Evolutionary conservation across 306 rosid species (phyloP).

Genomic region (Sindora glabra): DNA sequence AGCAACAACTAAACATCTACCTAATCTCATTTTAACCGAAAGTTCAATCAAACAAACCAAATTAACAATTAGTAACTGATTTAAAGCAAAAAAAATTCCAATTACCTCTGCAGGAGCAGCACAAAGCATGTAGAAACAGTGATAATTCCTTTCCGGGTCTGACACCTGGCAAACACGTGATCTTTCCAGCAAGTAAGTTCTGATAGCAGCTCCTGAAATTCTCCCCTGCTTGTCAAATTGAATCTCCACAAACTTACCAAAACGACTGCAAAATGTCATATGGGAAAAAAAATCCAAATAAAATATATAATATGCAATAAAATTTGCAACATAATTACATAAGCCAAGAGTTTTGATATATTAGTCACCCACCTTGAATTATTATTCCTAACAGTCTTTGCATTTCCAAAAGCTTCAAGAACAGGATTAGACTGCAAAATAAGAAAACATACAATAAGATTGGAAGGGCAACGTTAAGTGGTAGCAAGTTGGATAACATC

Average conservation of each 20-base stretch:
- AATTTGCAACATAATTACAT: constrained; percentile 1
- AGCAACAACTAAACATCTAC: not conserved
- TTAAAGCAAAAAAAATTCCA: constrained; percentile 10
- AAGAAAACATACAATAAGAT: constrained; percentile 6
- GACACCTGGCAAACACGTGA: constrained; percentile 99
- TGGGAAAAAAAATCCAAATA: constrained; percentile 8
- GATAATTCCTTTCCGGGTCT: constrained; percentile 96
- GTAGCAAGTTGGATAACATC: not conserved
- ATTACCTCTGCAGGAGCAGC: constrained; percentile 94
- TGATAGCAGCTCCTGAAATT: constrained; percentile 98
- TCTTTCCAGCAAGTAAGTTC: constrained; percentile 96
- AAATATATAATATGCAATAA: constrained; percentile 8
- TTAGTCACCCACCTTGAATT: constrained; percentile 70
- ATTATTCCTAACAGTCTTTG: constrained; percentile 95
- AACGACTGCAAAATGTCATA: constrained; percentile 67
- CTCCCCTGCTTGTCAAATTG: constrained; percentile 90
- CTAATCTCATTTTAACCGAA: no score
- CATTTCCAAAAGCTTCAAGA: constrained; percentile 99
- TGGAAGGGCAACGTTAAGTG: not conserved
- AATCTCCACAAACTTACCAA: constrained; percentile 98
- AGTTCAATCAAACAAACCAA: constrained; percentile 14
- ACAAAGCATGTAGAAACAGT: constrained; percentile 99
- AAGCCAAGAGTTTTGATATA: not conserved
- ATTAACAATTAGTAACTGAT: not conserved
- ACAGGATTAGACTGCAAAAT: constrained; percentile 94